Base-by-base conservation (phyloP, 441 rosid species). In the Breynia disticha region DNA sequence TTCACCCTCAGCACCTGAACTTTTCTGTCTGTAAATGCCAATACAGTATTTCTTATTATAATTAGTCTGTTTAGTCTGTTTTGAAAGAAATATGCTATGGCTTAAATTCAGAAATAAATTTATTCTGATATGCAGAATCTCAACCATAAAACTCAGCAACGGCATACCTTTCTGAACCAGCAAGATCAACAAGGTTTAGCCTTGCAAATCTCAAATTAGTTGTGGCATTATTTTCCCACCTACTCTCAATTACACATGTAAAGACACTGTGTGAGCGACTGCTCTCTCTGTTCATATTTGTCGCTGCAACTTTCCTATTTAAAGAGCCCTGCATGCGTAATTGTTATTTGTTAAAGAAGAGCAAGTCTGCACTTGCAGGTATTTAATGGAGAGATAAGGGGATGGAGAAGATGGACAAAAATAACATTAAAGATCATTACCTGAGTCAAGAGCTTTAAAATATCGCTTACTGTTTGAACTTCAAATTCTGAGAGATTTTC, bases 221-320 rank as follows among this genome's bases (percentile, higher is more conserved):
- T 66, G 95, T 61, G 52, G 97, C 84, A 72, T 90, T 95, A 52
- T 83, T 94, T 70, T 94, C 97, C 99, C 97, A 87, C 57, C 82
- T 81, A 70, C 99, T 87, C 82, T 94, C 97, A 54, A 94, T 90
- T 50, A 79, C 87, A 48, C 99, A 94, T 11, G 99, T 90, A 62
- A 94, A 94, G 56, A 94, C 99, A 68, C 99, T 78, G 54, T 90
- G 99, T 1, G 99, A 94, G 60, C 99, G 77, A 63, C 99, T 90
- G 75, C 97, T 94, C 65, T 94, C 97, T 67, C 95, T 76, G 48
- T 94, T 94, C 99, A 94, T 94, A 67, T 90, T 83, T 54, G 99
- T 94, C 53, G 99, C 90, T 38, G 95, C 96, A 65, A 94, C 97
- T 84, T 73, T 90, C 64, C 99, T 75, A 72, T 87, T 90, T 70